Base-by-base conservation (phyloP, 163 green algal species). In the Scenedesmus sp. region DNA sequence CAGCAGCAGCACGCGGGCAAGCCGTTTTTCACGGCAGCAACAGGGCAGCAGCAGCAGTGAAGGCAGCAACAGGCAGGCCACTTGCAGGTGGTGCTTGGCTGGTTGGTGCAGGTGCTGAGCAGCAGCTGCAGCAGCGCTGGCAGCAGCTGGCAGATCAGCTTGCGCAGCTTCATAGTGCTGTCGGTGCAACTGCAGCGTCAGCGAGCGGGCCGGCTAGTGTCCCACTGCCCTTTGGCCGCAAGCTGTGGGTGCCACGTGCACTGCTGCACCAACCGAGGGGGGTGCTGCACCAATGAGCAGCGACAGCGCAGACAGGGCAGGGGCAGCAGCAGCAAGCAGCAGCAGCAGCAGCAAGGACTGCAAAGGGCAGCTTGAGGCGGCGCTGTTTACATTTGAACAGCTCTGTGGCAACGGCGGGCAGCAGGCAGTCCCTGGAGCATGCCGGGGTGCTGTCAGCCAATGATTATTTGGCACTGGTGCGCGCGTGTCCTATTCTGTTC, bases 371-470 rank as follows among this genome's bases (percentile, higher is more conserved):
- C 49, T 89, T 13, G 51, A 30, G 16, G 89, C 85, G 15, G 92
- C 89, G 30, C 49, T 43, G 49, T 94, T 94, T 61, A 91, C 85
- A 3, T 94, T 94, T 59, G 35, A 90, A 35, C 85, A 59, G 44
- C 90, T 76, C 22, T 87, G 82, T 20, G 70, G 49, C 56, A 86
- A 86, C 20, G 18, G 61, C 18, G 81, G n/a, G 81, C 46, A 87
- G 83, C 83, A 26, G 56, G 20, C 83, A 59, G 43, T 51, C 81
- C 13, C 49, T 89, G 22, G 61, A 79, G 42, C 81, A 65, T 20
- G 61, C 61, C 16, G 88, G 88, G 5, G 61, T 81, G 18, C 81
- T 92, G 33, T 89, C 81, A n/a, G 53, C 81, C 18, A 83, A 84
- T 44, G 88, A 92, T 46, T 89, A 68, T 35, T 37, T 92, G 56